phyloP scores from a whole-genome alignment of 2,329 filamentous ascomycete species.

The Cordyceps sp. region DNA sequence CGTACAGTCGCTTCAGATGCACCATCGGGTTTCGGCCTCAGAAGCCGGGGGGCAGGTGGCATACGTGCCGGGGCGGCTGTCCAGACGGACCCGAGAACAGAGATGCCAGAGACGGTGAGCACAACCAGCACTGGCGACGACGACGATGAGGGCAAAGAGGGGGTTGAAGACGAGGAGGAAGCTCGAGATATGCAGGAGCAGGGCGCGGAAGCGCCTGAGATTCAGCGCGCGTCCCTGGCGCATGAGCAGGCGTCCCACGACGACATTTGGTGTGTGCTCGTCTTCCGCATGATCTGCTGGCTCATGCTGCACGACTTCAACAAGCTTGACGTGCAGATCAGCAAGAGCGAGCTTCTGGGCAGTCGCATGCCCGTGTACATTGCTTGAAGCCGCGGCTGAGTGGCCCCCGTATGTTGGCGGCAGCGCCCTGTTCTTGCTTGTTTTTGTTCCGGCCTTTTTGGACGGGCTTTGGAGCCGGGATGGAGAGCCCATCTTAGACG shows the following conservation, averaged over 20 bases:
- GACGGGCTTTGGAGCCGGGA: no score
- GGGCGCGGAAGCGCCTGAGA: background rate
- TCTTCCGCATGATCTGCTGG: conserved; percentile 43
- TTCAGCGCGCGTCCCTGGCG: conserved; percentile 8
- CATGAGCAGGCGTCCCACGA: conserved; percentile 14
- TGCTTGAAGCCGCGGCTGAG: conserved; percentile 11
- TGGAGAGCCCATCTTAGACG: no score
- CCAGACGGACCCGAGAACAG: no score
- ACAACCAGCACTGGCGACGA: no score
- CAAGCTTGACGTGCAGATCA: conserved; percentile 32
- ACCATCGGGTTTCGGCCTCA: conserved; percentile 6
- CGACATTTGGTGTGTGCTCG: conserved; percentile 35
- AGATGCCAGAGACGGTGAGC: no score
- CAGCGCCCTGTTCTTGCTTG: no score
- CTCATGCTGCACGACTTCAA: conserved; percentile 39
- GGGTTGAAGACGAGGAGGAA: background rate
- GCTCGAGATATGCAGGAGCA: background rate
- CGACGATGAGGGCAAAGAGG: background rate
- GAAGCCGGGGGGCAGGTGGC: conserved; percentile 7
- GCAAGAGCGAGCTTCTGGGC: conserved; percentile 35
- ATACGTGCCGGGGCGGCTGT: no score
- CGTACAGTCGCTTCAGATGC: conserved; percentile 5
- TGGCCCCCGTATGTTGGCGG: no score
- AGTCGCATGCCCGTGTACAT: conserved; percentile 41
- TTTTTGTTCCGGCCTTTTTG: no score